Conservation (phyloP, 768 basidiomycete genomes). For the Suillus sp. region DNA sequence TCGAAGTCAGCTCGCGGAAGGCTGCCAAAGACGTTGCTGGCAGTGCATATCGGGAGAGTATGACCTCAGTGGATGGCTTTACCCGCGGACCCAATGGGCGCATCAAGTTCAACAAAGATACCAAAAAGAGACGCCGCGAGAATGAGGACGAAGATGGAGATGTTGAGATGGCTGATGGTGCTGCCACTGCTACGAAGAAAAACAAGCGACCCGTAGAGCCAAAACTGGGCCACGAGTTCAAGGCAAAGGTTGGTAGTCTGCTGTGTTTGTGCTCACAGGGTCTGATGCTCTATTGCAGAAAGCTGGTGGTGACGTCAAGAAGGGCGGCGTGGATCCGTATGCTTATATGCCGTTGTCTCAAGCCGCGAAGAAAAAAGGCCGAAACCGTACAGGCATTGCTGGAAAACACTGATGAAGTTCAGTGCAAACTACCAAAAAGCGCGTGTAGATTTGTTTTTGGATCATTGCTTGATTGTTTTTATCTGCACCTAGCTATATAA, state of each 20-base stretch:
- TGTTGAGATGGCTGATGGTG: conserved; percentile 76
- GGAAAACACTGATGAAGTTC: conserved; percentile 53
- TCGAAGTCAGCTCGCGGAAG: conserved; percentile 40
- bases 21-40: conserved; percentile 62
- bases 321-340: conserved; percentile 85
- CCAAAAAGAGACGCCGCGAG: conserved; percentile 85
- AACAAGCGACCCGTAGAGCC: conserved; percentile 55
- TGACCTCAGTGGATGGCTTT: conserved; percentile 89
- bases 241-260: conserved; percentile 75
- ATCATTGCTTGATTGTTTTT: conserved; percentile 1
- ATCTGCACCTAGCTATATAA: conserved; percentile 2
- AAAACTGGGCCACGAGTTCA: conserved; percentile 86
- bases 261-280: conserved; percentile 9
- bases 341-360: conserved; percentile 87
- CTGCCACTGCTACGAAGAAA: conserved; percentile 49
- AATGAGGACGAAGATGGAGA: conserved; percentile 62
- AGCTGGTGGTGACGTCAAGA: conserved; percentile 94
- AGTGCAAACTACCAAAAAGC: conserved; percentile 9
- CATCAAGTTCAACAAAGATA: conserved; percentile 96
- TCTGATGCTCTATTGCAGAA: conserved; percentile 51
- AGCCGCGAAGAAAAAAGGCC: conserved; percentile 67
- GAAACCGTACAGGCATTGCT: conserved; percentile 56
- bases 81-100: conserved; percentile 80
- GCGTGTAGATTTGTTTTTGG: conserved; percentile 10
- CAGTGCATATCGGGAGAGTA: conserved; percentile 78